phyloP scores from a whole-genome alignment of 148 eudicot species.

The Rhododendron vialii region DNA sequence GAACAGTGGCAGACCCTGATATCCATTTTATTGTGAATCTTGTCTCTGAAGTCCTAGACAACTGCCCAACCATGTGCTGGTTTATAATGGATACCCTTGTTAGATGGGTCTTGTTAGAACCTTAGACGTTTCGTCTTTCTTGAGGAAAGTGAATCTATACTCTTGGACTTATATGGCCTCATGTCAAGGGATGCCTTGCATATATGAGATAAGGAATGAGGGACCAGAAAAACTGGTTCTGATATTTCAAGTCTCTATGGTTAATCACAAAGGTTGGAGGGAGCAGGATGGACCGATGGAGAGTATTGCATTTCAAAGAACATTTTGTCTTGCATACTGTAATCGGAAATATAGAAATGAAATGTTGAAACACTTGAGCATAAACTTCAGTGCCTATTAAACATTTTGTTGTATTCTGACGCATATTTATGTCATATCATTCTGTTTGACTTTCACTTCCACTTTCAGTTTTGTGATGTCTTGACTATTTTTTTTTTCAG shows the following conservation, averaged over 20 bases:
- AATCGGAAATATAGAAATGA: not conserved
- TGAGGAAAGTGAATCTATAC: not conserved
- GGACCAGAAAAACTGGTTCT: not conserved
- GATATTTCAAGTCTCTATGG: not conserved
- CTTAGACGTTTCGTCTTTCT: not conserved
- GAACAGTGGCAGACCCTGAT: too few species aligned
- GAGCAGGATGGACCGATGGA: not conserved
- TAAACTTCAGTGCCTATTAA: not conserved
- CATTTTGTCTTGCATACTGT: not conserved
- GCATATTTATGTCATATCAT: not conserved
- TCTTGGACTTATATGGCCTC: not conserved
- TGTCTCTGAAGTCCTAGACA: not conserved
- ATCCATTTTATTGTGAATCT: not conserved
- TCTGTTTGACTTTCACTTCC: not conserved
- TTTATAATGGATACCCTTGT: not conserved
- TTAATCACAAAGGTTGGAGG: not conserved
- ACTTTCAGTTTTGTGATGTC: not conserved
- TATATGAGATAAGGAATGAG: not conserved
- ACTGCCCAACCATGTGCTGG: not conserved
- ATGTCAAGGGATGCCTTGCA: not conserved
- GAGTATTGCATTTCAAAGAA: not conserved
- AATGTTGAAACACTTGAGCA: not conserved
- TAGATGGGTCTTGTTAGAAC: not conserved
- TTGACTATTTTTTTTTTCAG: slow-evolving; percentile 20
- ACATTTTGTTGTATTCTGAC: not conserved